Evolutionary conservation across 345 rosid genomes (phyloP).

Genomic region (Populus nigra): DNA sequence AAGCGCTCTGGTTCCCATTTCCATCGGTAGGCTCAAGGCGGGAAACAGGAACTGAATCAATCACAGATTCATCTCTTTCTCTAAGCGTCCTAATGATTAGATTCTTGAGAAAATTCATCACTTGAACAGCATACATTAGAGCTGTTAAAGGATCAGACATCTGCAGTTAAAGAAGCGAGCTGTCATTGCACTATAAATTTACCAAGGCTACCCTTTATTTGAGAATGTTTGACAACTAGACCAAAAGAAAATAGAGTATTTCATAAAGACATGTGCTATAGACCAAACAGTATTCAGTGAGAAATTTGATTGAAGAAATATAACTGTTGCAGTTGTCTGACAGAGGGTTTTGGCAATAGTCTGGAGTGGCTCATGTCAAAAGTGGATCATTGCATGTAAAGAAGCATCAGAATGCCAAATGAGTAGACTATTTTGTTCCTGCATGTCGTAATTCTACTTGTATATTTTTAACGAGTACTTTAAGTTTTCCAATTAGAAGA

Average conservation of each 20-base stretch:
- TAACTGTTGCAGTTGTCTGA: neutral
- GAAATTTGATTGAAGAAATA: neutral
- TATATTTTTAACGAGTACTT: neutral
- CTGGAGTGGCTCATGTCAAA: neutral
- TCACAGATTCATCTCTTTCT: slow-evolving; percentile 54
- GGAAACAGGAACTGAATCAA: slow-evolving; percentile 41
- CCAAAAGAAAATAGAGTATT: neutral
- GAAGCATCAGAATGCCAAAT: neutral
- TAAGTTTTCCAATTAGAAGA: neutral
- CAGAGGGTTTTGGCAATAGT: neutral
- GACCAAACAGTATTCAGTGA: neutral
- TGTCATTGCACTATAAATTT: slow-evolving; percentile 4
- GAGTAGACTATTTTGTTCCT: neutral
- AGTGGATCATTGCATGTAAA: neutral
- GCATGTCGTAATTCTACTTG: neutral
- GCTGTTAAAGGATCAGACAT: slow-evolving; percentile 98
- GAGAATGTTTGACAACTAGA: neutral
- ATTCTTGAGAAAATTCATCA: slow-evolving; percentile 90
- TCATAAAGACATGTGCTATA: neutral
- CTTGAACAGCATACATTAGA: slow-evolving; percentile 92
- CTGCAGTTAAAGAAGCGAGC: slow-evolving; percentile 37
- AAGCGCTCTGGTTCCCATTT: slow-evolving; percentile 58
- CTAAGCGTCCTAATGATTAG: slow-evolving; percentile 60
- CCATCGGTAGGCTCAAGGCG: slow-evolving; percentile 60
- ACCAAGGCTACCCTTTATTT: neutral